Percentiles rank a stretch among this genome's conserved stretches.
Conservation (phyloP, 768 basidiomycete species). For the Tephrocybe sp. region DNA sequence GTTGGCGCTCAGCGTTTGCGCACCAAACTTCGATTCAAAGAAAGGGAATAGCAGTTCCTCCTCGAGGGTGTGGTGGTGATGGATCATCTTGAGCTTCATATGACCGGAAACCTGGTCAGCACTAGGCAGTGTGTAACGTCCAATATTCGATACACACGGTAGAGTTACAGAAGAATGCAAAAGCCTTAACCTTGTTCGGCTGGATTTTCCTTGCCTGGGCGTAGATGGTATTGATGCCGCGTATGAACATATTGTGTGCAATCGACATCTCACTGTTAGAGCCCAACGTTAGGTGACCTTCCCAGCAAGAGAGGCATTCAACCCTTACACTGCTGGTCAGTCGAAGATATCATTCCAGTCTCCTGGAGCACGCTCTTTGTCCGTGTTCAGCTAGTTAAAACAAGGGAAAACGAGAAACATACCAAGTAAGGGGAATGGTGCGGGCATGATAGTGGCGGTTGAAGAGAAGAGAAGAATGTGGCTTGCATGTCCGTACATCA, state of each 20-base stretch:
- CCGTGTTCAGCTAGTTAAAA: too few relatives aligned
- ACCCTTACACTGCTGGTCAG: constrained; percentile 25
- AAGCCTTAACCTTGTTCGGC: constrained; percentile 23
- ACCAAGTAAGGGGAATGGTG: too few relatives aligned
- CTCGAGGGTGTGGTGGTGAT: constrained; percentile 31
- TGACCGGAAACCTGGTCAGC: too few relatives aligned
- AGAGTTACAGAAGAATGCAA: constrained; percentile 26
- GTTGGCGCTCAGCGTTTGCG: constrained; percentile 20
- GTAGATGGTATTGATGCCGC: constrained; percentile 27
- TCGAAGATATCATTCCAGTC: constrained; percentile 28
- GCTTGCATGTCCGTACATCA: too few relatives aligned
- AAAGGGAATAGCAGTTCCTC: constrained; percentile 27
- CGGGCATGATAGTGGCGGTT: too few relatives aligned
- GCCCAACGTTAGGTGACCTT: too few relatives aligned
- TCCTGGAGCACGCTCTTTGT: constrained; percentile 22
- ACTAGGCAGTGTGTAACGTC: too few relatives aligned
- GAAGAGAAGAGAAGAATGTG: too few relatives aligned
- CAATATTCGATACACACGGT: too few relatives aligned
- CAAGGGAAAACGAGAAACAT: too few relatives aligned
- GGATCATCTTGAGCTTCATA: constrained; percentile 25
- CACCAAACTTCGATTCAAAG: constrained; percentile 26
- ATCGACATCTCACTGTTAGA: constrained; percentile 29
- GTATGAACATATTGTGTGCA: constrained; percentile 29
- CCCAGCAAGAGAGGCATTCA: not conserved
- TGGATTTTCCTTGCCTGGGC: constrained; percentile 23